These are phyloP conservation scores for Sherardia arvensis DNA, from an alignment of 257 asterid species.

Conservation along the genomic window DNA sequence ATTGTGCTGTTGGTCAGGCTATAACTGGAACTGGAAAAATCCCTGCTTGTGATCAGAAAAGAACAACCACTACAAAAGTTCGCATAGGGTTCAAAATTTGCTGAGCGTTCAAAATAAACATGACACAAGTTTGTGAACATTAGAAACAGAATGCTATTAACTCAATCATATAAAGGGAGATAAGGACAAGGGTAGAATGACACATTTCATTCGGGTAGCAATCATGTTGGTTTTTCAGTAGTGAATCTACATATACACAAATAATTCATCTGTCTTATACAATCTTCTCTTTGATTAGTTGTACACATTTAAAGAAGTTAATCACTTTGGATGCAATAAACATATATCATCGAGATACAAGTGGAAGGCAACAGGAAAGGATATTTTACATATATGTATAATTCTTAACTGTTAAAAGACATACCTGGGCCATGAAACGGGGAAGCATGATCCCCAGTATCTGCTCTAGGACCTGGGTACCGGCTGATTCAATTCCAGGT, in stretches of 20 bases:
- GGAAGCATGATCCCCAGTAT: conserved; percentile 89
- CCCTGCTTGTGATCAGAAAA: neutral
- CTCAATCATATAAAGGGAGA: neutral
- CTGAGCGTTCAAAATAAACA: neutral
- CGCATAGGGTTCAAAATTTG: neutral
- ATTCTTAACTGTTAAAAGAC: neutral
- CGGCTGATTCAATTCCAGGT: conserved; percentile 78
- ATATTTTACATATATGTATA: neutral
- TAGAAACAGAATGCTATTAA: neutral
- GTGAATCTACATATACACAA: neutral
- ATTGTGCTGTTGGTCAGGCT: neutral
- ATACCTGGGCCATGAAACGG: conserved; percentile 86
- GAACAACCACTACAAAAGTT: neutral
- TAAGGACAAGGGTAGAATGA: neutral
- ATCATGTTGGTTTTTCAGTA: too few species aligned
- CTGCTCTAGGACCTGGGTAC: conserved; percentile 80
- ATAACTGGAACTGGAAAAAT: neutral
- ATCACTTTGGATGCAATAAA: neutral
- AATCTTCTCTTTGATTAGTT: neutral
- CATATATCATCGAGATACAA: neutral
- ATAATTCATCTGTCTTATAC: neutral
- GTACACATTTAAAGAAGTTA: neutral
- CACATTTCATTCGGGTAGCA: neutral
- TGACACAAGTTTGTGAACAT: neutral
- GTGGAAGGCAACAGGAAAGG: neutral